A percentile compares a stretch with the other conserved stretches of the same genome.
Conservation (phyloP, 331 rosid species). For the Quercus lobata region DNA sequence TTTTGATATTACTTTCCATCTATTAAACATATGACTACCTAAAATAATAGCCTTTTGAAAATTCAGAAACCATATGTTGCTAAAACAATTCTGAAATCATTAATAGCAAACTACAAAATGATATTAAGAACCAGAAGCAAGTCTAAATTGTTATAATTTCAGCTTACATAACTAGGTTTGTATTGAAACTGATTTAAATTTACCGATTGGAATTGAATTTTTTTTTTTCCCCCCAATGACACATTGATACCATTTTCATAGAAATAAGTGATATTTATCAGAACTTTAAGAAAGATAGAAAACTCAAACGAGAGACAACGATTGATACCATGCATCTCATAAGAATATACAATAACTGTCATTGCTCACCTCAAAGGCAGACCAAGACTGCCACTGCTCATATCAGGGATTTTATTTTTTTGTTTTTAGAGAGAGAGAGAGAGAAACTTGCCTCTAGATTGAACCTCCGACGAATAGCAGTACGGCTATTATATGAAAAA, state of each 20-base stretch:
- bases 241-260: neutral
- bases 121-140: too few species aligned
- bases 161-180: too few species aligned
- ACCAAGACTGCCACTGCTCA: neutral
- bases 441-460: conserved; percentile 78
- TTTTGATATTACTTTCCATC: too few species aligned
- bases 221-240: neutral
- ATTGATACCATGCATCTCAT: too few species aligned
- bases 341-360: neutral
- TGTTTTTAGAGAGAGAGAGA: neutral
- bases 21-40: too few species aligned
- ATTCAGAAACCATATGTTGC: too few species aligned
- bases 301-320: neutral
- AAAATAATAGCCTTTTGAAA: too few species aligned
- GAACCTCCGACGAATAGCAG: conserved; percentile 79
- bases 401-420: neutral
- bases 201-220: neutral
- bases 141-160: too few species aligned
- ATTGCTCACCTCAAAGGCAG: neutral
- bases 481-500: conserved; percentile 73
- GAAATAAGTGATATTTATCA: neutral
- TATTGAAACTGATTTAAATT: too few species aligned
- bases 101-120: too few species aligned
- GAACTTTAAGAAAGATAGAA: neutral
- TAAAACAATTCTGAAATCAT: too few species aligned